These are phyloP conservation scores for Pichia heedii DNA, from an alignment of 805 yeast genomes.

Conservation along the genomic window DNA sequence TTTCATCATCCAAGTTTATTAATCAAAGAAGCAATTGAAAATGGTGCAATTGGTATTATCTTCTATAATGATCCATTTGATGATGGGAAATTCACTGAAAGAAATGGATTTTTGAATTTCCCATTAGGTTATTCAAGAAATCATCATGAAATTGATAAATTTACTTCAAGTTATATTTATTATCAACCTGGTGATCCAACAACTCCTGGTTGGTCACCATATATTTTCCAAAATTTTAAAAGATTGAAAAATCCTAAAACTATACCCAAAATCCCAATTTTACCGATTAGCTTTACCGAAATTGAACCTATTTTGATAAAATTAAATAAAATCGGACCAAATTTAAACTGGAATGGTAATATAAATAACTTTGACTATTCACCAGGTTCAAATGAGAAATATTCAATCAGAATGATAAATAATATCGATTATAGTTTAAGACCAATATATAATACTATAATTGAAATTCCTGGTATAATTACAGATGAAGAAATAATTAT, in stretches of 20 bases:
- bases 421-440: constrained; percentile 33
- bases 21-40: constrained; percentile 49
- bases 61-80: constrained; percentile 51
- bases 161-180: constrained; percentile 48
- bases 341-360: constrained; percentile 32
- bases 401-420: constrained; percentile 31
- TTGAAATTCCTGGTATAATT: constrained; percentile 48
- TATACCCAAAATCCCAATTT: constrained; percentile 45
- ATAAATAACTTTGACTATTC: constrained; percentile 34
- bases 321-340: constrained; percentile 30
- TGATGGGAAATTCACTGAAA: constrained; percentile 46
- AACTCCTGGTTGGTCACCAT: constrained; percentile 63
- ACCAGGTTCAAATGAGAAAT: constrained; percentile 36
- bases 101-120: constrained; percentile 46
- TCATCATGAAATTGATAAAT: constrained; percentile 51
- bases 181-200: constrained; percentile 72
- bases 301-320: constrained; percentile 32
- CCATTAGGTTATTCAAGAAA: constrained; percentile 64
- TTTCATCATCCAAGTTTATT: constrained; percentile 43
- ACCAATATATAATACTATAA: constrained; percentile 41
- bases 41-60: constrained; percentile 57
- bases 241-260: constrained; percentile 31
- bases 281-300: constrained; percentile 40
- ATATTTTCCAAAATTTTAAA: constrained; percentile 26
- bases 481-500: constrained; percentile 43